These are phyloP conservation scores for Phyllosticta citrichinensis DNA, from an alignment of 2,329 filamentous ascomycete genomes.

Conservation along the genomic window DNA sequence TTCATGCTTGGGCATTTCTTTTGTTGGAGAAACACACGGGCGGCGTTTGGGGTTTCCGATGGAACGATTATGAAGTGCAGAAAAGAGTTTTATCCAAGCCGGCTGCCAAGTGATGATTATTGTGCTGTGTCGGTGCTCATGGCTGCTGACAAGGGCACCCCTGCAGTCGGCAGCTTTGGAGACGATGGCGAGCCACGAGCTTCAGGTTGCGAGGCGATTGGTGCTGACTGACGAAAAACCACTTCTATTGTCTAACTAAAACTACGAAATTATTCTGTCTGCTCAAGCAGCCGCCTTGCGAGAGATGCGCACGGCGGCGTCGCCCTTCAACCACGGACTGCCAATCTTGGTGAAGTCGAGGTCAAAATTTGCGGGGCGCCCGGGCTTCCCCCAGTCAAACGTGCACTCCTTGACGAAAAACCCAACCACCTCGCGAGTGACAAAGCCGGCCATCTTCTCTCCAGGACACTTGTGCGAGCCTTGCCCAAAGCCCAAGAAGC, in stretches of 20 bases:
- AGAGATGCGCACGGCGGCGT: neutral
- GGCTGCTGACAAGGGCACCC: neutral
- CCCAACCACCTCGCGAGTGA: neutral
- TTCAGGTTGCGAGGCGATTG: neutral
- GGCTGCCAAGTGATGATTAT: neutral
- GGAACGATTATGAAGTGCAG: neutral
- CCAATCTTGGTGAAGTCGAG: neutral
- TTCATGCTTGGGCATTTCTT: neutral
- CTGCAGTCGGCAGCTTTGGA: neutral
- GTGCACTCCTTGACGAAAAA: neutral
- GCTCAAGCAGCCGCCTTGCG: neutral
- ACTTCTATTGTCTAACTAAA: neutral
- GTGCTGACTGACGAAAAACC: neutral
- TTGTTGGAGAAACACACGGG: neutral
- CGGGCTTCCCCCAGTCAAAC: neutral
- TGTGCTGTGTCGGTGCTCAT: neutral
- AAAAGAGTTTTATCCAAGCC: neutral
- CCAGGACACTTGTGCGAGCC: neutral
- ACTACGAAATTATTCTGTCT: neutral
- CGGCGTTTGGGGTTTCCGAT: neutral
- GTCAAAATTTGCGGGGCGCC: neutral
- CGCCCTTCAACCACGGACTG: neutral
- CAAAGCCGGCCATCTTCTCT: neutral
- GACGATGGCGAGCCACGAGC: neutral
- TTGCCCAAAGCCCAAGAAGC: neutral